Conservation (phyloP, 352 stramenopile species). For the Phytopythium sindhum region DNA sequence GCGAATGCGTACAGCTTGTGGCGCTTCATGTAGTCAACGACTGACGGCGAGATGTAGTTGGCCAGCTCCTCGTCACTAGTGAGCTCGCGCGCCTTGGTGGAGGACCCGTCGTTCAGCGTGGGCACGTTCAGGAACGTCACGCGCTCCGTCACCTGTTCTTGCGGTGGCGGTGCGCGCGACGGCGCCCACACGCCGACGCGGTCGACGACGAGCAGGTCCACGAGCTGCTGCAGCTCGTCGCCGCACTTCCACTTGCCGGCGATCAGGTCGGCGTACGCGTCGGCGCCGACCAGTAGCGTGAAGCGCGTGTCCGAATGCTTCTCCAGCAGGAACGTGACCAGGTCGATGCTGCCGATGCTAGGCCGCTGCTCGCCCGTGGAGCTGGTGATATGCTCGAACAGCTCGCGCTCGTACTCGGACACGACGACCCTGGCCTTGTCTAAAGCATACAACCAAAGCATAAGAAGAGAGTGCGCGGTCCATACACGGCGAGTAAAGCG, state of each 20-base stretch:
- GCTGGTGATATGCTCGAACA: conserved; percentile 44
- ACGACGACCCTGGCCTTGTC: conserved; percentile 39
- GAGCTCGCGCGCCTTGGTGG: conserved; percentile 52
- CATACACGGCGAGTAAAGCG: not conserved
- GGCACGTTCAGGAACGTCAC: conserved; percentile 59
- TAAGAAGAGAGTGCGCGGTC: not conserved
- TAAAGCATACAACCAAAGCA: not conserved
- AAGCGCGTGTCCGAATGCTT: conserved; percentile 53
- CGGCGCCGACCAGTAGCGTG: conserved; percentile 72
- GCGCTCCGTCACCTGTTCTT: conserved; percentile 8
- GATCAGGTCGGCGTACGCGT: conserved; percentile 82
- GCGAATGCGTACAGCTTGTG: conserved; percentile 78
- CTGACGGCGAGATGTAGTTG: conserved; percentile 38
- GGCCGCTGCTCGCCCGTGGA: conserved; percentile 16
- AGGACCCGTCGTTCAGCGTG: conserved; percentile 68
- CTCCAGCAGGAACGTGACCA: conserved; percentile 48
- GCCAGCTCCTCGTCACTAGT: conserved; percentile 34
- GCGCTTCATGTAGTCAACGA: conserved; percentile 74
- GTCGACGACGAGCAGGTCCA: conserved; percentile 71
- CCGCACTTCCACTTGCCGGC: conserved; percentile 86
- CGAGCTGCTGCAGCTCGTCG: conserved; percentile 61
- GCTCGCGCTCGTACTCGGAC: conserved; percentile 58
- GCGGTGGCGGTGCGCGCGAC: conserved; percentile 34
- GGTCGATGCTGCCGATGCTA: conserved; percentile 73
- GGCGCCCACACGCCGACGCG: conserved; percentile 50